A percentile compares a stretch with the other conserved stretches of the same genome.
Evolutionary conservation across 202 grass and related monocot species (phyloP).

Genomic region (Schoenoplectus tabernaemontani): DNA sequence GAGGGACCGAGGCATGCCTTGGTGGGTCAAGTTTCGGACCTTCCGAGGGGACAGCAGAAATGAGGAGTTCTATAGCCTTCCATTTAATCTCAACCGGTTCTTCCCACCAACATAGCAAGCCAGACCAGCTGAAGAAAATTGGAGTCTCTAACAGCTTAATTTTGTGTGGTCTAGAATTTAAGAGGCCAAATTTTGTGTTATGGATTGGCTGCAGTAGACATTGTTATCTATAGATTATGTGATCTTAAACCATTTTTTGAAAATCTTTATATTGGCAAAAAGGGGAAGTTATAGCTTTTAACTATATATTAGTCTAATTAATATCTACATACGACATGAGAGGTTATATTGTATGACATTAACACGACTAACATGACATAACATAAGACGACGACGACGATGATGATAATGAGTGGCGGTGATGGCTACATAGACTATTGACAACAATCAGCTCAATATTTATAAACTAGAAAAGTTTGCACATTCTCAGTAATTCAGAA

Average conservation of each 20-base stretch:
- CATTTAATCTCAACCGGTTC: slow-evolving; percentile 77
- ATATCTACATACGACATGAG: too few relatives aligned
- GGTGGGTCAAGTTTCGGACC: slow-evolving; percentile 74
- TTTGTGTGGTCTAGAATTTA: slow-evolving; percentile 11
- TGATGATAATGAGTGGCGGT: too few relatives aligned
- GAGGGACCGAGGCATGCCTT: slow-evolving; percentile 74
- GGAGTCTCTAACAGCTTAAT: neutral
- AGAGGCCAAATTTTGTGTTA: slow-evolving; percentile 2
- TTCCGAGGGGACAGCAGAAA: slow-evolving; percentile 69
- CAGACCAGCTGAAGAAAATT: neutral
- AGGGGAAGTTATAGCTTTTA: neutral
- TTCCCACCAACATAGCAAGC: slow-evolving; percentile 52
- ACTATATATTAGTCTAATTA: too few relatives aligned
- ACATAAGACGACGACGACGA: too few relatives aligned
- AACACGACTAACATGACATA: too few relatives aligned
- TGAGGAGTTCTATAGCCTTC: slow-evolving; percentile 77
- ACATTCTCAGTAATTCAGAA: too few relatives aligned
- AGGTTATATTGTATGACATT: too few relatives aligned
- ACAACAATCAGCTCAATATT: too few relatives aligned
- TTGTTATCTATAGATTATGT: slow-evolving; percentile 11
- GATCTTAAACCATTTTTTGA: slow-evolving; percentile 1
- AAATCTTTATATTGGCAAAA: neutral
- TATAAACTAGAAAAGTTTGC: too few relatives aligned
- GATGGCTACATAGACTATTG: too few relatives aligned
- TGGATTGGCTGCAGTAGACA: neutral